Conservation (phyloP, 139 green algal species). For the Closterium sp. region DNA sequence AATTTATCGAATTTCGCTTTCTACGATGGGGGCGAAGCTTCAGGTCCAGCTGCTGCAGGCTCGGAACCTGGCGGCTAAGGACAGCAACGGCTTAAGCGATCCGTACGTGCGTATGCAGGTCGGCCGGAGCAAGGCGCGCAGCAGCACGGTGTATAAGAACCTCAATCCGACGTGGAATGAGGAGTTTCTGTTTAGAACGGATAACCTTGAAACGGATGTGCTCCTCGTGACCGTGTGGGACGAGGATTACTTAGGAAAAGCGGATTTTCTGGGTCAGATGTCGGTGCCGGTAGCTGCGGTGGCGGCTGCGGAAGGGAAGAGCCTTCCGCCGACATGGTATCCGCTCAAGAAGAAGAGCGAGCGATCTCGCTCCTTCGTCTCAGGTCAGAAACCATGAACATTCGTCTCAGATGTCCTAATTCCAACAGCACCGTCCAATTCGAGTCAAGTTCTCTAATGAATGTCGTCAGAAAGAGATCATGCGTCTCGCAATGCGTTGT, state of each 20-base stretch:
- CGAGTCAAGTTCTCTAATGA: too few species aligned
- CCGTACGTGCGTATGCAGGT: slow-evolving; percentile 40
- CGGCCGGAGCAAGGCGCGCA: slow-evolving; percentile 8
- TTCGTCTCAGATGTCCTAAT: too few species aligned
- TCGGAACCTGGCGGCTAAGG: slow-evolving; percentile 36
- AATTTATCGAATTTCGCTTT: too few species aligned
- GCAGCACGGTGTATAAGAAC: slow-evolving; percentile 41
- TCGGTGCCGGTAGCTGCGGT: slow-evolving; percentile 20
- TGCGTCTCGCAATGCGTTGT: too few species aligned
- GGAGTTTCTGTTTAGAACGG: slow-evolving; percentile 41
- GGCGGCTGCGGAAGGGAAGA: slow-evolving; percentile 7
- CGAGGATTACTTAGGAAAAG: slow-evolving; percentile 23
- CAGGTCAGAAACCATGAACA: neutral
- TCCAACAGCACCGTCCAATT: too few species aligned
- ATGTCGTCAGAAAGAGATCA: too few species aligned
- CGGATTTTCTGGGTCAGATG: slow-evolving; percentile 49
- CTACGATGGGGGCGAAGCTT: slow-evolving; percentile 26
- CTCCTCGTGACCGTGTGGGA: slow-evolving; percentile 38
- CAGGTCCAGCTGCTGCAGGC: slow-evolving; percentile 29
- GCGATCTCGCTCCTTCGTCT: slow-evolving; percentile 12
- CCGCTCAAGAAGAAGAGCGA: slow-evolving; percentile 36
- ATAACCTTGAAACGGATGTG: slow-evolving; percentile 9
- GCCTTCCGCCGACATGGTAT: slow-evolving; percentile 41
- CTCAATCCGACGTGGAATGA: slow-evolving; percentile 51
- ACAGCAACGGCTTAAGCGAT: slow-evolving; percentile 43